These are phyloP conservation scores for Xeromyces bisporus DNA, from an alignment of 495 filamentous ascomycete genomes.

Conservation along the genomic window DNA sequence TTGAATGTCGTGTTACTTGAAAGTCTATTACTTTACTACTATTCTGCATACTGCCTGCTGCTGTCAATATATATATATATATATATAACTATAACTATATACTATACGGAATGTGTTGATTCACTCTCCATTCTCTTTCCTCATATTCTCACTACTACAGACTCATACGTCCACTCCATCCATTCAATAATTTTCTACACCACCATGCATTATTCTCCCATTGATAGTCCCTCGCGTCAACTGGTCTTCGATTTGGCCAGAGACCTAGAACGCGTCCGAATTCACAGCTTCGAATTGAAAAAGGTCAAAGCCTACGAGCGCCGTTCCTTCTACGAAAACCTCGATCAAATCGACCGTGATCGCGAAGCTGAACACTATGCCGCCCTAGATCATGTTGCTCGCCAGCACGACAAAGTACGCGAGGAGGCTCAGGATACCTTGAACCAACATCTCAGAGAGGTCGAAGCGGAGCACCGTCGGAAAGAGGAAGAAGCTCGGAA, in stretches of 20 bases:
- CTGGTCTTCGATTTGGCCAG: slow-evolving; percentile 29
- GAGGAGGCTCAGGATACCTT: slow-evolving; percentile 36
- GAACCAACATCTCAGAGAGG: slow-evolving; percentile 17
- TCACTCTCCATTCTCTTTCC: no score
- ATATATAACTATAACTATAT: no score
- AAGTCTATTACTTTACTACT: no score
- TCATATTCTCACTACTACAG: no score
- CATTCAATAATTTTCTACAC: no score
- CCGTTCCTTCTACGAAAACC: slow-evolving; percentile 25
- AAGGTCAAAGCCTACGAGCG: slow-evolving; percentile 28
- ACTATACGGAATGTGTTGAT: no score
- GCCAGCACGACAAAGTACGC: slow-evolving; percentile 45
- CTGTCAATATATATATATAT: no score
- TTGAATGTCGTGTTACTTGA: no score
- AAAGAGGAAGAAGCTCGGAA: slow-evolving; percentile 20
- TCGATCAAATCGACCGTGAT: slow-evolving; percentile 29
- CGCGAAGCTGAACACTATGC: slow-evolving; percentile 34
- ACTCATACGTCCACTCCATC: no score
- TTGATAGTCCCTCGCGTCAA: slow-evolving; percentile 34
- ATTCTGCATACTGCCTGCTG: no score
- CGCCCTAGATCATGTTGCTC: slow-evolving; percentile 44
- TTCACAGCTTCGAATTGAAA: slow-evolving; percentile 25
- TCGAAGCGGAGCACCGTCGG: slow-evolving; percentile 18
- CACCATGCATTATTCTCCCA: slow-evolving; percentile 7
- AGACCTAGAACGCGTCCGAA: slow-evolving; percentile 21